phyloP scores from a whole-genome alignment of 164 flowering plant genomes.

The Nymphaea colorata region DNA sequence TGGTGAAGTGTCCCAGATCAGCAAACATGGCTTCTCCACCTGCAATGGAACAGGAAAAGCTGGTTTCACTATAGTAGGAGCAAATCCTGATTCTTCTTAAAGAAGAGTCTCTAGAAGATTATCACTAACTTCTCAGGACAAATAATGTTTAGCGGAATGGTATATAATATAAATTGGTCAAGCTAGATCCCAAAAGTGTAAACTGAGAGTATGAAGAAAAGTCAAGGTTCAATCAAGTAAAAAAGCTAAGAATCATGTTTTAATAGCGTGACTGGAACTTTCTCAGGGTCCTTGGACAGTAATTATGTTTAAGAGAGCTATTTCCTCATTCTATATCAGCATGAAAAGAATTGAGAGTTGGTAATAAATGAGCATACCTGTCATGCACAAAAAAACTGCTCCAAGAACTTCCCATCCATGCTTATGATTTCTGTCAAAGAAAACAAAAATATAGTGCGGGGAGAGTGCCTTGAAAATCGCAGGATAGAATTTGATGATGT shows the following conservation, averaged over 20 bases:
- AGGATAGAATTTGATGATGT: slow-evolving; percentile 13
- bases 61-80: background rate
- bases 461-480: slow-evolving; percentile 15
- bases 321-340: no score
- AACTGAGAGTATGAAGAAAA: no score
- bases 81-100: background rate
- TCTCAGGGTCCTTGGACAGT: no score
- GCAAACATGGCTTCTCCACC: slow-evolving; percentile 16
- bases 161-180: no score
- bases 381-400: slow-evolving; percentile 13
- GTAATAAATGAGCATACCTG: slow-evolving; percentile 4
- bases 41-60: background rate
- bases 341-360: no score
- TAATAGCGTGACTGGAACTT: no score
- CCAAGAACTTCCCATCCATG: slow-evolving; percentile 17
- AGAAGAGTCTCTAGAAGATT: background rate
- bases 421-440: slow-evolving; percentile 12
- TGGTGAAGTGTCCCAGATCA: slow-evolving; percentile 16
- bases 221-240: background rate
- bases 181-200: no score
- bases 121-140: background rate
- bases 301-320: no score
- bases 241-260: no score
- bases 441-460: slow-evolving; percentile 13
- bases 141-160: no score